Evolutionary conservation across 495 filamentous ascomycete species (phyloP), one percentile per base, ranked within the genome.

Genomic region (Penicillium odoratum): DNA sequence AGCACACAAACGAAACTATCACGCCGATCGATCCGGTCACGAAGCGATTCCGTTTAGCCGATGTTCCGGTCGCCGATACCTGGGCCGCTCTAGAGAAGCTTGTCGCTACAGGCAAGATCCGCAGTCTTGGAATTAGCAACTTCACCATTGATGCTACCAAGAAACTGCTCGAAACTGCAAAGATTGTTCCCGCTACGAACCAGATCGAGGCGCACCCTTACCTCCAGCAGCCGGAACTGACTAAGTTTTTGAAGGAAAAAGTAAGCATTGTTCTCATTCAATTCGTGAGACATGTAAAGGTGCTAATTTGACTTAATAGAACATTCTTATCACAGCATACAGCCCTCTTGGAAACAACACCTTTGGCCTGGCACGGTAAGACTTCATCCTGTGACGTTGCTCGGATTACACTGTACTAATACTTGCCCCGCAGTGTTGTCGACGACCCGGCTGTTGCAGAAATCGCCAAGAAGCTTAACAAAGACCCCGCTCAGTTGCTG

Each of bases 121-220:
- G 83, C 53, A 86, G 84, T 42, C 92, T 96, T 62, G 92, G 92
- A 15, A 88, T 95, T 16, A 90, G 86, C 60, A 96, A 95, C 65
- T 93, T 85, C 72, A 75, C 87, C 2, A 71, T 80, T 8, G 68
- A 79, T 40, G 80, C 92, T 60, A 75, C 92, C 36, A 79, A 90
- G 62, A 78, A 83, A 4, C 80, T 88, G 29, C 74, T 94, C 8
- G 72, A 82, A 55, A 88, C 81, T 0, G 86, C 87, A 7, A 83
- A 76, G 52, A 70, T 84, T 38, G 70, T 75, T 28, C 91, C 91
- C 0, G 87, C 80, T 25, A 81, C 88, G 59, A 95, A 95, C 75
- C 90, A 95, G 75, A 89, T 95, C 62, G 91, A 96, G 69, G 92
- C 85, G 60, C 88, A 94, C 67, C 87, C 90, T 0, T 95, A 94